Evolutionary conservation across 257 asterid species (phyloP).

Genomic region (Penstemon davidsonii): DNA sequence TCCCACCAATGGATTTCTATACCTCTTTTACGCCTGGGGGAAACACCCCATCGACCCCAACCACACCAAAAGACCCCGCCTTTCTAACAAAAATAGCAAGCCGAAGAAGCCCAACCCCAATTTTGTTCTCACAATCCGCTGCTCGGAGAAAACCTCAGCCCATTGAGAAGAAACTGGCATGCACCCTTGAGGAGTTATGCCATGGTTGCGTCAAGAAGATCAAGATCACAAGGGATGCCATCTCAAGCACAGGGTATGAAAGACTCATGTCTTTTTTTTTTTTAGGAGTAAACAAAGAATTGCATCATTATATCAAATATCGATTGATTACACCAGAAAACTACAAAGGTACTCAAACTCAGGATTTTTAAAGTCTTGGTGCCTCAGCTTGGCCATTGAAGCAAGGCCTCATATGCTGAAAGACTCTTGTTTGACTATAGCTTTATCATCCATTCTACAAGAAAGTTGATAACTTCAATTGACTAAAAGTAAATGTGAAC

Average conservation of each 20-base stretch:
- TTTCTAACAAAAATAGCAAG: slow-evolving; percentile 43
- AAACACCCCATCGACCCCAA: slow-evolving; percentile 47
- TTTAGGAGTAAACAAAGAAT: too few species aligned
- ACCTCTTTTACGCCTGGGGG: slow-evolving; percentile 31
- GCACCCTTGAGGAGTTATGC: slow-evolving; percentile 90
- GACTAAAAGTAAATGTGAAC: slow-evolving; percentile 32
- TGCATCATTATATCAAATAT: too few species aligned
- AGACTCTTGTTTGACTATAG: not conserved
- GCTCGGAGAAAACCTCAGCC: slow-evolving; percentile 64
- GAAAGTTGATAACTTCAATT: not conserved
- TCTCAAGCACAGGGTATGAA: slow-evolving; percentile 72
- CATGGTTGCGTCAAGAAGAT: slow-evolving; percentile 73
- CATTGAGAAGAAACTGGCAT: slow-evolving; percentile 63
- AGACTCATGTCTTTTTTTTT: not conserved
- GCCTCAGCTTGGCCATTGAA: too few species aligned
- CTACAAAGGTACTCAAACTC: too few species aligned
- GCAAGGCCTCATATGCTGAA: too few species aligned
- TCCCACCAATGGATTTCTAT: slow-evolving; percentile 35
- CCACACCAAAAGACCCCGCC: slow-evolving; percentile 36
- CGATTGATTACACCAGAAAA: too few species aligned
- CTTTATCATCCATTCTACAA: slow-evolving; percentile 1
- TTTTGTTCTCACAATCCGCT: slow-evolving; percentile 71
- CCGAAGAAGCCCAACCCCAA: slow-evolving; percentile 57
- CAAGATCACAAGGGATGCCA: slow-evolving; percentile 76
- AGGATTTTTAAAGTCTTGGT: too few species aligned